Evolutionary conservation across 2,329 filamentous ascomycete genomes (phyloP), one percentile per base, ranked within the genome.

Genomic region (Penicillium digitatum): DNA sequence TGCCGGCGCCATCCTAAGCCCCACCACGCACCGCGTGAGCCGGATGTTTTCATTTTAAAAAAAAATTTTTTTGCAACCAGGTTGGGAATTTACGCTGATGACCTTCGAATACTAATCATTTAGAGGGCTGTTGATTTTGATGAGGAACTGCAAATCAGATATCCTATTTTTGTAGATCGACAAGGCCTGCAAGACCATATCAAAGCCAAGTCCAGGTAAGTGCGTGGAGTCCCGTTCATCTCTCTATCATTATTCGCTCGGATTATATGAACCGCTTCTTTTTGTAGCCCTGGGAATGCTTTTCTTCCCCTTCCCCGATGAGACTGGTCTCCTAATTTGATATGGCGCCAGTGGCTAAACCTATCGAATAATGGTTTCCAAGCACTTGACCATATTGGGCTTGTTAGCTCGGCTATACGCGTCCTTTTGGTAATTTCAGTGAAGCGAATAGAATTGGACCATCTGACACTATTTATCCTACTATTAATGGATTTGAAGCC

Each of bases 1-100:
- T 61, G 57, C 49, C 52, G 44, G 54, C 56, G 60, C 59, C 50
- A 58, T 62, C 46, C 47, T n/a, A 49, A 31, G 61, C 61, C 61
- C 62, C 62, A 62, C 61, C 22, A 7, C 24, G 55, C 35, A 58
- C 60, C 56, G 52, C 57, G 60, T 64, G 57, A 60, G 57, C 59
- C 38, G 14, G 42, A 47, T 35, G 46, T 51, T 53, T 53, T 51
- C 29, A 29, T 29, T 24, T 35, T 16, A n/a, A n/a, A n/a, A n/a
- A n/a, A n/a, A n/a, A n/a, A n/a, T 38, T 47, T 12, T 14, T 38
- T 46, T 11, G 1, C 2, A 5, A 32, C 2, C 16, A 26, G 14
- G n/a, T 18, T n/a, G 10, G 26, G 42, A 14, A 16, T 31, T 14
- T 22, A 16, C 8, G n/a, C 4, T n/a, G n/a, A 26, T 26, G 9